Percentiles rank a stretch among this genome's conserved stretches.
phyloP scores from a whole-genome alignment of 1,284 basidiomycete genomes.

The Taiwanofungus camphoratus region DNA sequence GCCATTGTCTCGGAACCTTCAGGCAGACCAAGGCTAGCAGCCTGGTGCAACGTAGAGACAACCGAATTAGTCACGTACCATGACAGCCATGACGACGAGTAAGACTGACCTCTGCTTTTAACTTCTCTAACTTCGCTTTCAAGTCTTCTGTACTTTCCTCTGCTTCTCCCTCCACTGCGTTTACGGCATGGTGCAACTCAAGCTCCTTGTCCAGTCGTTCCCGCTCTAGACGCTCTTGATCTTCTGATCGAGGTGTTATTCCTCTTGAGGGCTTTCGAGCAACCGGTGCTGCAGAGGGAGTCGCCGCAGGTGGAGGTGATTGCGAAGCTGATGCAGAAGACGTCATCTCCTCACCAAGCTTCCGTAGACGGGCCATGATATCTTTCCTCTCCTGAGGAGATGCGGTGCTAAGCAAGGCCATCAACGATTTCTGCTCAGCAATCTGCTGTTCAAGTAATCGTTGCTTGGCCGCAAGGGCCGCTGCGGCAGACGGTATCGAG shows the following conservation, averaged over 20 bases:
- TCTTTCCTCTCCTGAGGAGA: constrained; percentile 73
- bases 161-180: constrained; percentile 28
- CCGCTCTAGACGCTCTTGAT: constrained; percentile 48
- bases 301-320: constrained; percentile 22
- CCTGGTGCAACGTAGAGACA: too few species aligned
- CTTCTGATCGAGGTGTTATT: constrained; percentile 29
- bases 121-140: constrained; percentile 73
- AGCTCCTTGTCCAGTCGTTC: constrained; percentile 74
- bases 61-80: too few species aligned
- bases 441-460: constrained; percentile 79
- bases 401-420: constrained; percentile 64
- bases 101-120: constrained; percentile 72
- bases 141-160: constrained; percentile 67
- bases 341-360: constrained; percentile 79
- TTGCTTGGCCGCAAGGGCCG: constrained; percentile 66
- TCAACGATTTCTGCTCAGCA: constrained; percentile 84
- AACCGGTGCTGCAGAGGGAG: constrained; percentile 14
- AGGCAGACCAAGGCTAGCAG: constrained; percentile 73
- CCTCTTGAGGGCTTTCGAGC: constrained; percentile 19
- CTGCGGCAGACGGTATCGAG: constrained; percentile 30
- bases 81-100: too few species aligned
- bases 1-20: constrained; percentile 30
- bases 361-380: constrained; percentile 74
- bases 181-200: constrained; percentile 50
- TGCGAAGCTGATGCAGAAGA: constrained; percentile 27